Base-by-base conservation (phyloP, 768 basidiomycete genomes). In the Boletus rubescentipes region DNA sequence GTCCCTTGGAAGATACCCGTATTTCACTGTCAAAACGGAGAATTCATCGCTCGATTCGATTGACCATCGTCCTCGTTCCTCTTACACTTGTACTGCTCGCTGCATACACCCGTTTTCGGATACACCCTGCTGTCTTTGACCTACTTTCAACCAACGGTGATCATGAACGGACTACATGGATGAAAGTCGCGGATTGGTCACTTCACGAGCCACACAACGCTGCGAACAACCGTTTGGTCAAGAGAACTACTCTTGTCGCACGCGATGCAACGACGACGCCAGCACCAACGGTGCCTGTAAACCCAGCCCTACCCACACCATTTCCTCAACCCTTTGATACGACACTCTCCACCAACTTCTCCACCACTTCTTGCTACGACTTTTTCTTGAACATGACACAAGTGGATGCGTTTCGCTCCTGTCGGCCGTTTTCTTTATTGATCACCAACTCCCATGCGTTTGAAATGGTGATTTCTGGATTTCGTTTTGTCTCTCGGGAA, bases 311-410 rank as follows among this genome's bases (percentile, higher is more conserved):
- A 23, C 88, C 89, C 9, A 83, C 81, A 6, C 91, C 91, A 0
- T 91, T 93, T 67, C 88, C 88, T 4, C 88, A 89, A 57, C 78
- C 89, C 0, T 85, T 85, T 65, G 90, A 90, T 63, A 74, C 79
- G 6, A 77, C 78, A 3, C 65, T 93, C 46, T 73, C 80, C 15
- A 67, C 76, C 39, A 89, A 91, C 67, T 91, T 89, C 63, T 82
- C 86, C 15, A 82, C 83, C 32, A 59, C 69, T 14, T 68, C 76
- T 41, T 95, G 92, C 64, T 78, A 81, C 44, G 74, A 77, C 40
- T 93, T 92, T 69, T 88, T 93, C 67, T 58, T 72, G 15, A 89
- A 88, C 57, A 92, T 93, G 85, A 87, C 89, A 0, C 74, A 75
- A 55, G 70, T 77, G 3, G 43, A 67, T 5, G 62, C 82, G 0